Evolutionary conservation across 352 stramenopile genomes (phyloP).

Genomic region (Phytopythium helicoides): DNA sequence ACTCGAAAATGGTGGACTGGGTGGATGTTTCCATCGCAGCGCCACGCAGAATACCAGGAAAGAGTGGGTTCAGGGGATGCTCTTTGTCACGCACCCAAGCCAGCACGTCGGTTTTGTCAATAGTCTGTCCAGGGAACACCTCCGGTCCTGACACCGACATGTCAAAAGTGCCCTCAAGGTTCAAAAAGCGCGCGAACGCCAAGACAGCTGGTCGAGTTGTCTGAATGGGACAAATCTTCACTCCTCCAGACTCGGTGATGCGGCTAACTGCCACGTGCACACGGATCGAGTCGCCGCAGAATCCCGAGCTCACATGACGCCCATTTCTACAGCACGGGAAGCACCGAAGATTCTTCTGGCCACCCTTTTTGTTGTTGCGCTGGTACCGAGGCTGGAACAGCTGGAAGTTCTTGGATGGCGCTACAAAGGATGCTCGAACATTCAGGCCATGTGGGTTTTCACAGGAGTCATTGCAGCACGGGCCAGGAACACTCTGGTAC

Average conservation of each 20-base stretch:
- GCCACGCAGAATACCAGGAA: conserved; percentile 68
- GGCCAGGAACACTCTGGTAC: conserved; percentile 71
- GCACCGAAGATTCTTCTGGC: conserved; percentile 87
- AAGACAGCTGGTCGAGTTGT: conserved; percentile 58
- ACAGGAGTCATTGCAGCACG: conserved; percentile 80
- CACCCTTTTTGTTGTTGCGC: conserved; percentile 90
- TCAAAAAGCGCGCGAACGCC: conserved; percentile 70
- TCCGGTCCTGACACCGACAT: conserved; percentile 62
- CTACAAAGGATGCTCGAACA: conserved; percentile 77
- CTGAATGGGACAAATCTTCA: conserved; percentile 82
- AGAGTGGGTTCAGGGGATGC: conserved; percentile 74
- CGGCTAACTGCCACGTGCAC: conserved; percentile 80
- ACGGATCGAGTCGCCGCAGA: conserved; percentile 83
- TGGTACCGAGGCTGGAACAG: conserved; percentile 83
- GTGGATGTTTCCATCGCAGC: conserved; percentile 77
- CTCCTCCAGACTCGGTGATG: conserved; percentile 67
- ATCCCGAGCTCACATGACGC: conserved; percentile 79
- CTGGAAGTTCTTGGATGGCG: conserved; percentile 72
- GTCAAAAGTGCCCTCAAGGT: conserved; percentile 72
- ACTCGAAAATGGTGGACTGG: conserved; percentile 85
- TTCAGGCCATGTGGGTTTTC: conserved; percentile 81
- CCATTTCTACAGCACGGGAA: conserved; percentile 84
- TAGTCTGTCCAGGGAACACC: conserved; percentile 74
- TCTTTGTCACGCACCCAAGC: conserved; percentile 71
- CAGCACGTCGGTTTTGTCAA: conserved; percentile 64